These are phyloP conservation scores for Polytolypa hystricis DNA, from an alignment of 2,329 filamentous ascomycete species.

Conservation along the genomic window DNA sequence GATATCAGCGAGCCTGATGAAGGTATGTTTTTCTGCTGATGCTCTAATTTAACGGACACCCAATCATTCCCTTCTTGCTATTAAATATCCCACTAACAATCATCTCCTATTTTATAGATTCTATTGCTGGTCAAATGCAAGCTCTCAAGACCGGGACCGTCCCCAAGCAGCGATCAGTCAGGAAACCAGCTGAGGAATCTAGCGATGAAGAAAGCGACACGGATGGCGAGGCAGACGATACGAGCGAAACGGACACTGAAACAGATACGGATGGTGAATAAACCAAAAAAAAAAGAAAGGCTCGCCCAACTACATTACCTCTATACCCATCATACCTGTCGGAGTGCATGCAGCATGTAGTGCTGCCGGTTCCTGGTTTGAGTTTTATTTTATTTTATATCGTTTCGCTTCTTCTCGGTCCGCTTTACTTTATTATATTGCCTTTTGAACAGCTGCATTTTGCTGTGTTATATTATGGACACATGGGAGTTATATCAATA, in stretches of 20 bases:
- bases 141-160: slow-evolving; percentile 62
- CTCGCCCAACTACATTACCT: slow-evolving; percentile 9
- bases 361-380: no score
- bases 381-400: slow-evolving; percentile 4
- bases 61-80: no score
- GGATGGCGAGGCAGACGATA: slow-evolving; percentile 50
- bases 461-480: no score
- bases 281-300: no score
- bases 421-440: no score
- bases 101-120: slow-evolving; percentile 61
- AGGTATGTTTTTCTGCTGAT: slow-evolving; percentile 65
- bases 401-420: not conserved
- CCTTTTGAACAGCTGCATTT: no score
- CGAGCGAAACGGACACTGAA: slow-evolving; percentile 54
- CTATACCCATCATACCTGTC: slow-evolving; percentile 12
- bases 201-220: slow-evolving; percentile 53
- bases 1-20: slow-evolving; percentile 98
- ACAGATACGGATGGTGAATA: slow-evolving; percentile 68
- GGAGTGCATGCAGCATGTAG: no score
- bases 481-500: no score
- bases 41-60: not conserved
- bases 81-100: not conserved
- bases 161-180: slow-evolving; percentile 45
- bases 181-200: slow-evolving; percentile 48
- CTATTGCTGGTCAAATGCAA: slow-evolving; percentile 81